Evolutionary conservation across 78 protist genomes (phyloP).

Genomic region (Cavenderia fasciculata): DNA sequence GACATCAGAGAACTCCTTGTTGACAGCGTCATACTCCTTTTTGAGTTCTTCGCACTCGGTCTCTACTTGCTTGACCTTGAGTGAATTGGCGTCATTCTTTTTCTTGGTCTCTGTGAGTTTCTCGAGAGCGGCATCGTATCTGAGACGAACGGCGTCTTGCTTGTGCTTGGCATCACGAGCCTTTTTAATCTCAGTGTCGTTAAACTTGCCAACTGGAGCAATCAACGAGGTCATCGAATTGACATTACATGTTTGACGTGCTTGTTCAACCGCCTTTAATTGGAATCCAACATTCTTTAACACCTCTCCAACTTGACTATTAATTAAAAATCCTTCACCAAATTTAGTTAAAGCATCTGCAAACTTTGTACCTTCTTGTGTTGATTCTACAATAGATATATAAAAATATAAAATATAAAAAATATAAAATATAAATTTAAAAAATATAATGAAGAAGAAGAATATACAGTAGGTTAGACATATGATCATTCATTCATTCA

Average conservation of each 20-base stretch:
- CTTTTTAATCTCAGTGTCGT: slow-evolving; percentile 56
- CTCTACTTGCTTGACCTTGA: slow-evolving; percentile 46
- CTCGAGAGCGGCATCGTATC: slow-evolving; percentile 46
- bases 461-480: no score
- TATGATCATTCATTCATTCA: not conserved
- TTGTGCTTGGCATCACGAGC: slow-evolving; percentile 66
- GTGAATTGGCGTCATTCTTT: slow-evolving; percentile 60
- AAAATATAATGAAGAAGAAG: no score
- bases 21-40: slow-evolving; percentile 53
- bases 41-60: slow-evolving; percentile 55
- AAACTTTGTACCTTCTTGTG: slow-evolving; percentile 43
- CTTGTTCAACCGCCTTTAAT: slow-evolving; percentile 56
- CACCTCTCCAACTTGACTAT: not conserved
- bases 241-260: slow-evolving; percentile 55
- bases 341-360: slow-evolving; percentile 52
- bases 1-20: slow-evolving; percentile 20
- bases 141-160: slow-evolving; percentile 44
- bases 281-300: slow-evolving; percentile 41
- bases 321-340: slow-evolving; percentile 19
- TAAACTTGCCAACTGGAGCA: slow-evolving; percentile 62
- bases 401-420: not conserved
- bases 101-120: slow-evolving; percentile 21
- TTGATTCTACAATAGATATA: not conserved
- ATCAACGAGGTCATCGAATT: slow-evolving; percentile 49
- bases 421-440: no score